Percentiles rank a stretch among this genome's conserved stretches.
phyloP scores from a whole-genome alignment of 345 rosid species.

The Pugionium cornutum region DNA sequence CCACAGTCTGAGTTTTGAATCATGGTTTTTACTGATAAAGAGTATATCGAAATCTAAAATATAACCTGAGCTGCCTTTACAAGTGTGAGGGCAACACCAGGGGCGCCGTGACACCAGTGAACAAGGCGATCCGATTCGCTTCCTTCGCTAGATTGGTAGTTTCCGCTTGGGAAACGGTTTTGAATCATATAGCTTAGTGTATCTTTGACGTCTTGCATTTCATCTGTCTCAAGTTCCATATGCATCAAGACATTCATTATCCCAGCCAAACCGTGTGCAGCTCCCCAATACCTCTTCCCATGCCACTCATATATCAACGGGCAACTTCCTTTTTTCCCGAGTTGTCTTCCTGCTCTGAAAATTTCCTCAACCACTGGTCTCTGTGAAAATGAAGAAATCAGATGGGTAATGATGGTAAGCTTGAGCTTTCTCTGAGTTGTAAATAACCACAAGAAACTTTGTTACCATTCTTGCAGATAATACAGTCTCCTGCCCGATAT shows the following conservation, averaged over 20 bases:
- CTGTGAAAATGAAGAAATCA: conserved; percentile 26
- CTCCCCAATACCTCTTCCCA: conserved; percentile 73
- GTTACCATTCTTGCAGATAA: conserved; percentile 47
- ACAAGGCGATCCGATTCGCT: conserved; percentile 53
- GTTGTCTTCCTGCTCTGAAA: conserved; percentile 50
- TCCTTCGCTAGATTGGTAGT: conserved; percentile 60
- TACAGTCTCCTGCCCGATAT: conserved; percentile 48
- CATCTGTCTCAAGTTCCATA: conserved; percentile 60
- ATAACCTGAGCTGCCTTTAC: conserved; percentile 67
- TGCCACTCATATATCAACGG: conserved; percentile 75
- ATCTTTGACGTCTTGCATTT: conserved; percentile 55
- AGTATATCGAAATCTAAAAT: background rate
- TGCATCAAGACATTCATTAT: conserved; percentile 65
- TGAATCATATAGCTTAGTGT: conserved; percentile 58
- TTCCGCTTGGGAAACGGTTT: conserved; percentile 56
- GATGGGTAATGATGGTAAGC: background rate
- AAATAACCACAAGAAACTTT: background rate
- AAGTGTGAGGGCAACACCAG: conserved; percentile 67
- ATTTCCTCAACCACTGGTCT: conserved; percentile 55
- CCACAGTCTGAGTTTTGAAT: conserved; percentile 4
- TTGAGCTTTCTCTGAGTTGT: background rate
- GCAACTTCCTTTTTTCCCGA: conserved; percentile 42
- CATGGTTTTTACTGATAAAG: background rate
- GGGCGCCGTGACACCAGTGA: conserved; percentile 84
- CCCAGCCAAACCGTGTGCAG: conserved; percentile 77